Evolutionary conservation across 2,329 filamentous ascomycete genomes (phyloP), one percentile per base, ranked within the genome.

Genomic region (Daldinia sp.): DNA sequence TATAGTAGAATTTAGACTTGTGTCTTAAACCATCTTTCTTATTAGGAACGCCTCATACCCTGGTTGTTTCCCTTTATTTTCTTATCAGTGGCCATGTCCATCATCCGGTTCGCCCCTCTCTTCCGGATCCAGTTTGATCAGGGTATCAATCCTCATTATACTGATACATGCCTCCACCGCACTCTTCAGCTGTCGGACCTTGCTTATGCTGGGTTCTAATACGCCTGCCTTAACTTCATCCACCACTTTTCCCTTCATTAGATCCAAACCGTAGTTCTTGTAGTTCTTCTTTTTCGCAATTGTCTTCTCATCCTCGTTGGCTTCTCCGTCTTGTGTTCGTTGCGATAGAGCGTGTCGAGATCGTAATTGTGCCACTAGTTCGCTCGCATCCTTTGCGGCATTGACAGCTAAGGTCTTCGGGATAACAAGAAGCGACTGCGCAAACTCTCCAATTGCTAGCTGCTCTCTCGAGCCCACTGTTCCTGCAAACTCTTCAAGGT

Each of bases 101-200:
- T 96, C 93, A 82, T 97, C 92, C 74, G 89, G 89, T 77, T 90
- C 88, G 44, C 84, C 85, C 78, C 88, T 87, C 85, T 91, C 88
- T 85, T 98, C 94, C 18, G 94, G 94, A 86, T 99, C 96, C 81
- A 99, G 85, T 86, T 97, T 97, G 84, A 99, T 98, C 82, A 99
- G 87, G 73, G 96, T 98, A 85, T 99, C 96, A 79, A 99, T 99
- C 78, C 96, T 89, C 96, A 99, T 98, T 80, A 99, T 98, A 78
- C 94, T 93, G 82, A 99, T 97, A 82, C 96, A 98, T 62, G 96
- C 96, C 84, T 99, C 96, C 56, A 99, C 96, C 30, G 96, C 96
- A 82, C 92, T 97, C 91, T 99, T 99, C 78, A 99, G 86, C 86
- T 98, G 96, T 82, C 95, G 92, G 74, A 99, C 89, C 87, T 99